Evolutionary conservation across 1,139 yeast species (phyloP), one percentile per base, ranked within the genome.

Genomic region (Tardiomyces depauwii): DNA sequence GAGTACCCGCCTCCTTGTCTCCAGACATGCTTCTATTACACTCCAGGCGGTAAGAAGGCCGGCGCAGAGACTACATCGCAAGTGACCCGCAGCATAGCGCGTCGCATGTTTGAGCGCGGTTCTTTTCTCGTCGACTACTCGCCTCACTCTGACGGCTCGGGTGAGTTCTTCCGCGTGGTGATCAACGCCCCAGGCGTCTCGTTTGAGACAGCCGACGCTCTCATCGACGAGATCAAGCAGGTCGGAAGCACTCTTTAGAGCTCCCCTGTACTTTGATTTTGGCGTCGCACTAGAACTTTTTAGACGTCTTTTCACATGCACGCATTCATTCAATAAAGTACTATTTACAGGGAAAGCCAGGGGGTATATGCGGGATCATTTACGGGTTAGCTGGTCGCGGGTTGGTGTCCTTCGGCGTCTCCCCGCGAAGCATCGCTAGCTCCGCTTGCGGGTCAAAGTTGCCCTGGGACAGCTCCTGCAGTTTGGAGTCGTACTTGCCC

Each of bases 401-500:
- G 25, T 21, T 21, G 25, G 25, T 21, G 7, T 21, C 25, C 19
- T 36, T n/a, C 4, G 39, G 39, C 5, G 21, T 13, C 11, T 49
- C 52, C 1, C 48, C 53, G 1, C 51, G 45, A 11, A 57, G 52
- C 46, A 58, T 60, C 19, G 51, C 70, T 74, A 85, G 77, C 65
- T 91, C 97, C 51, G 82, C 91, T 44, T 72, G 70, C 0, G 96
- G 78, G 60, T 88, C 81, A 59, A 84, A 88, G 49, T 88, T 74
- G 0, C 97, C 98, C 2, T 71, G 64, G 0, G 89, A 80, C 50
- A 91, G 70, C 51, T 83, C 82, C 39, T 81, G 86, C 54, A 82
- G 83, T 45, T 86, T 86, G 49, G 85, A 91, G 57, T 89, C 96
- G 64, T 82, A 89, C 60, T 81, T 83, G 0, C 98, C 98, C 1